Conservation (phyloP, 805 yeast genomes). For the Isabelozyma heimii region DNA sequence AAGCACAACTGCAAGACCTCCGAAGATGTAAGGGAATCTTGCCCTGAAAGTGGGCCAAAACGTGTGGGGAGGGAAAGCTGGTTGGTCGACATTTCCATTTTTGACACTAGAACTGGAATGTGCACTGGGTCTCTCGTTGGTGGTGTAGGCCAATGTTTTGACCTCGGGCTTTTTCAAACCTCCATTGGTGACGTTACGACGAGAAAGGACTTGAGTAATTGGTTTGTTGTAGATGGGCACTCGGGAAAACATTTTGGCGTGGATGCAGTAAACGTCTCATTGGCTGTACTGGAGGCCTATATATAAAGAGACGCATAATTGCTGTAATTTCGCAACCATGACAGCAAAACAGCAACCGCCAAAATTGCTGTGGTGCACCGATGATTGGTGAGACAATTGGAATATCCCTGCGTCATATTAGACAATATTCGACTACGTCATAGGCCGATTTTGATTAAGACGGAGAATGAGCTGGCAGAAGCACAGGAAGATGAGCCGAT, state of each 20-base stretch:
- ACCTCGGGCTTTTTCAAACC: background rate
- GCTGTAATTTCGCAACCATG: background rate
- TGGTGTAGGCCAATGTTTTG: background rate
- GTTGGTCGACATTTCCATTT: background rate
- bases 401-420: too few relatives aligned
- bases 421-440: too few relatives aligned
- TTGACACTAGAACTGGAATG: background rate
- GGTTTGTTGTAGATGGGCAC: background rate
- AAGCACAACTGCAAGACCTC: background rate
- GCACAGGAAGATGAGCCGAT: too few relatives aligned
- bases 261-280: background rate
- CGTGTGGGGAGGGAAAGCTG: background rate
- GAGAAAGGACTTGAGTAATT: background rate
- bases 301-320: too few relatives aligned
- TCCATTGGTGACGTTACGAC: background rate
- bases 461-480: too few relatives aligned
- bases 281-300: background rate
- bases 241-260: background rate
- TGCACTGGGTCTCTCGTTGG: background rate
- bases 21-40: background rate
- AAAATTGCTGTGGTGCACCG: too few relatives aligned
- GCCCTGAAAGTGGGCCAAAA: background rate
- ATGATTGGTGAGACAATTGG: too few relatives aligned
- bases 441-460: too few relatives aligned
- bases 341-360: too few relatives aligned